Conservation (phyloP, 148 eudicot species). For the Rhododendron vialii region DNA sequence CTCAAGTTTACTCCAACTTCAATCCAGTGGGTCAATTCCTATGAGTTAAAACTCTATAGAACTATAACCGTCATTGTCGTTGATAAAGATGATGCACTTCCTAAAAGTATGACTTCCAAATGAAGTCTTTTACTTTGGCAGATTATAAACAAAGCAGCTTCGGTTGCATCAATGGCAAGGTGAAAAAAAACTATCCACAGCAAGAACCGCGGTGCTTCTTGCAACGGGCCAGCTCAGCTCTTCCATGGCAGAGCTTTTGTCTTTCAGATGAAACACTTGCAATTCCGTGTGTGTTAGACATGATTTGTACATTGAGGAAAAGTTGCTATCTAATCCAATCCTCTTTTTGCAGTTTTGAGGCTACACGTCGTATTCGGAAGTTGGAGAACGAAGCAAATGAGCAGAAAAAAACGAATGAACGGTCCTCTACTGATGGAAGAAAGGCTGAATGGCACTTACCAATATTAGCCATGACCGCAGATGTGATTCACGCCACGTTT, state of each 20-base stretch:
- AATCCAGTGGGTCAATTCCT: background rate
- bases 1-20: background rate
- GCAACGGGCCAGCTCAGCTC: background rate
- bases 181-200: background rate
- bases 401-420: conserved; percentile 12
- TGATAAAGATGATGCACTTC: background rate
- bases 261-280: background rate
- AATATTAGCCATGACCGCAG: conserved; percentile 72
- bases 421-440: conserved; percentile 6
- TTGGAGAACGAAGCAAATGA: conserved; percentile 45
- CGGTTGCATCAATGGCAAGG: background rate
- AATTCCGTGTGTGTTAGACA: background rate
- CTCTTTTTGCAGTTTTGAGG: conserved; percentile 49
- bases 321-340: background rate
- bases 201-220: background rate
- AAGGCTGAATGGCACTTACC: conserved; percentile 44
- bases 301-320: background rate
- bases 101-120: background rate
- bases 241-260: background rate
- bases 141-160: background rate
- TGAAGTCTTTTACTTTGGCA: background rate
- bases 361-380: conserved; percentile 48
- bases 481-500: conserved; percentile 63
- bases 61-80: background rate
- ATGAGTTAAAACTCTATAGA: background rate